Evolutionary conservation across 2,329 filamentous ascomycete species (phyloP).

Genomic region (Delphinella strobiligena): DNA sequence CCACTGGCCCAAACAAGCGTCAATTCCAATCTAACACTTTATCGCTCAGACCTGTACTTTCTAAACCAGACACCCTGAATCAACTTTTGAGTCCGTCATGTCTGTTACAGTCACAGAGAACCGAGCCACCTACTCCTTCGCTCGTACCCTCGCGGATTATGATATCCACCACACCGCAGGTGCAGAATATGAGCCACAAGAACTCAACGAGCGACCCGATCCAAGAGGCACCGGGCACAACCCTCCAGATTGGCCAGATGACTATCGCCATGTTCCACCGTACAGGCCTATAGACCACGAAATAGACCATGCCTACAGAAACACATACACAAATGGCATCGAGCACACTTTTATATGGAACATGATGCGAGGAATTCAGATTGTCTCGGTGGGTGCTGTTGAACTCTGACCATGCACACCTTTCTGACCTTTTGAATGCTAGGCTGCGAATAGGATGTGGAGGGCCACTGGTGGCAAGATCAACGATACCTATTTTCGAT

Average conservation of each 20-base stretch:
- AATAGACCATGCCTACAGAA: slow-evolving; percentile 29
- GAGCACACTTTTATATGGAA: slow-evolving; percentile 37
- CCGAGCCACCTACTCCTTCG: slow-evolving; percentile 24
- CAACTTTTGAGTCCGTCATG: too few relatives aligned
- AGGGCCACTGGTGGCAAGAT: slow-evolving; percentile 36
- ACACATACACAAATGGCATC: slow-evolving; percentile 30
- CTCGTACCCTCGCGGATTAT: slow-evolving; percentile 32
- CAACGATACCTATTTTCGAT: slow-evolving; percentile 37
- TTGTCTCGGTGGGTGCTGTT: slow-evolving; percentile 27
- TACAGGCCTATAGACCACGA: slow-evolving; percentile 35
- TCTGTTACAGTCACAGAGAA: slow-evolving; percentile 33
- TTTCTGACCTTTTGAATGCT: slow-evolving; percentile 6
- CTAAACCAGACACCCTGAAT: too few relatives aligned
- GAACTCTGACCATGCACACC: slow-evolving; percentile 8
- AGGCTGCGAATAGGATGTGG: slow-evolving; percentile 36
- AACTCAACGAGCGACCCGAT: slow-evolving; percentile 18
- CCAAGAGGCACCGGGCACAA: slow-evolving; percentile 12
- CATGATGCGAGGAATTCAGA: slow-evolving; percentile 38
- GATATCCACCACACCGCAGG: slow-evolving; percentile 29
- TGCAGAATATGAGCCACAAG: slow-evolving; percentile 17
- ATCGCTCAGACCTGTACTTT: not conserved
- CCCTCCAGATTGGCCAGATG: slow-evolving; percentile 33
- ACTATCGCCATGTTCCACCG: slow-evolving; percentile 35
- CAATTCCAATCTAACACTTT: too few relatives aligned
- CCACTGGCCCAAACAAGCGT: too few relatives aligned